Conservation (phyloP, 2,329 filamentous ascomycete species). For the Claviceps pusilla region DNA sequence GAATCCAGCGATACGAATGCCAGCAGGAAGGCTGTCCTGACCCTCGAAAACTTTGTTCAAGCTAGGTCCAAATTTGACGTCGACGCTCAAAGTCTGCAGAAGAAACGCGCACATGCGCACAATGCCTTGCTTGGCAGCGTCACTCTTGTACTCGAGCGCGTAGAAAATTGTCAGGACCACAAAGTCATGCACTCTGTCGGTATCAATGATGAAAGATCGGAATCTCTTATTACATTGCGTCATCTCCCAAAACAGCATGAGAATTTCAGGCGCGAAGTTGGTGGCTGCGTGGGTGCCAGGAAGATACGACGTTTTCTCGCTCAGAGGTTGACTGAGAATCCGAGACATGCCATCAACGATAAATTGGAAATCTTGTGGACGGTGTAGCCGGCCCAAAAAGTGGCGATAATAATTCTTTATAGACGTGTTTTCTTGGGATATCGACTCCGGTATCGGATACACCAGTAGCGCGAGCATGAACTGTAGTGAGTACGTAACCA, state of each 20-base stretch:
- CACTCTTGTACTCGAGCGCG: constrained; percentile 74
- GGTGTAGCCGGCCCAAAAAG: constrained; percentile 76
- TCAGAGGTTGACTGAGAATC: constrained; percentile 81
- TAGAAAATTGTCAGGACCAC: constrained; percentile 83
- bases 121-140: constrained; percentile 76
- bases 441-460: constrained; percentile 73
- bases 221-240: constrained; percentile 97
- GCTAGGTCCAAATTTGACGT: constrained; percentile 76
- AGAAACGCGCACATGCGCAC: constrained; percentile 97
- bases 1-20: constrained; percentile 72
- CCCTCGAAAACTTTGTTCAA: constrained; percentile 79
- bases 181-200: constrained; percentile 84
- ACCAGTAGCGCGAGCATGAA: constrained; percentile 72
- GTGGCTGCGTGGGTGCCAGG: constrained; percentile 67
- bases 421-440: constrained; percentile 43
- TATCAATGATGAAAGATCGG: constrained; percentile 91
- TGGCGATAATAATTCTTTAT: constrained; percentile 84
- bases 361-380: constrained; percentile 95
- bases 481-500: constrained; percentile 86
- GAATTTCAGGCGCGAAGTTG: constrained; percentile 85
- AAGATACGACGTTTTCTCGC: constrained; percentile 76
- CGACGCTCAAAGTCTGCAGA: constrained; percentile 84
- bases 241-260: constrained; percentile 95
- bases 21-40: constrained; percentile 71
- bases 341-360: constrained; percentile 87